Evolutionary conservation across 345 rosid genomes (phyloP).

Genomic region (Geranium brycei): DNA sequence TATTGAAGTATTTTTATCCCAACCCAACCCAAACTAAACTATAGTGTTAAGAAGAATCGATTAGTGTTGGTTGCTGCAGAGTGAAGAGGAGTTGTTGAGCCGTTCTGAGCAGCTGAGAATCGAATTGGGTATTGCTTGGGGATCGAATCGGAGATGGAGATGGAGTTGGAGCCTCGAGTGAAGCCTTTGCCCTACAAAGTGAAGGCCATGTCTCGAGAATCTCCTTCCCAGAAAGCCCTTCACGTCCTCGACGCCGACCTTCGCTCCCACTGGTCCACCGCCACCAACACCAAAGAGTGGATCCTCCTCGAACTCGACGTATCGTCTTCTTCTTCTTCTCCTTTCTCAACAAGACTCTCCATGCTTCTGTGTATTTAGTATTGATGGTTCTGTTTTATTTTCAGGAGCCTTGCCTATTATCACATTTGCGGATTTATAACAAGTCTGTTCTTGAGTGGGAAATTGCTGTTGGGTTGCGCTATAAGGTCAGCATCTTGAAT

Average conservation of each 20-base stretch:
- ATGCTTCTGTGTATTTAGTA: background rate
- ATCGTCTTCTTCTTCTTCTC: conserved; percentile 9
- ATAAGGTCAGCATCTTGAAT: conserved; percentile 40
- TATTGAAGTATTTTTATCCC: too few species aligned
- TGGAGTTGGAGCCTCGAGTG: conserved; percentile 62
- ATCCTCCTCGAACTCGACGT: conserved; percentile 77
- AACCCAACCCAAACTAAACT: too few species aligned
- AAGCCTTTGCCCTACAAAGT: conserved; percentile 59
- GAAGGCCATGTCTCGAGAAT: conserved; percentile 63
- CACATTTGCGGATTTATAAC: conserved; percentile 62
- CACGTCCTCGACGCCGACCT: conserved; percentile 70
- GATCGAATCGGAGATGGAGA: conserved; percentile 33
- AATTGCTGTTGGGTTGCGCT: conserved; percentile 64
- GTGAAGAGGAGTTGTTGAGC: too few species aligned
- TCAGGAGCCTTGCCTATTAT: conserved; percentile 75
- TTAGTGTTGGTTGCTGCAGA: too few species aligned
- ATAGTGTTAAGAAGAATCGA: too few species aligned
- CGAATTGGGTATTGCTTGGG: too few species aligned
- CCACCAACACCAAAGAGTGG: conserved; percentile 83
- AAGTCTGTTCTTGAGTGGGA: conserved; percentile 92
- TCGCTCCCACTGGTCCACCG: conserved; percentile 79
- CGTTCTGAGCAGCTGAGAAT: too few species aligned
- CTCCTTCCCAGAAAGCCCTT: conserved; percentile 63
- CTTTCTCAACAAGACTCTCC: background rate
- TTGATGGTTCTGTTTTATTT: conserved; percentile 7